A percentile compares a stretch with the other conserved stretches of the same genome.
phyloP scores from a whole-genome alignment of 2,329 filamentous ascomycete genomes.

The Pseudogymnoascus pannorum region DNA sequence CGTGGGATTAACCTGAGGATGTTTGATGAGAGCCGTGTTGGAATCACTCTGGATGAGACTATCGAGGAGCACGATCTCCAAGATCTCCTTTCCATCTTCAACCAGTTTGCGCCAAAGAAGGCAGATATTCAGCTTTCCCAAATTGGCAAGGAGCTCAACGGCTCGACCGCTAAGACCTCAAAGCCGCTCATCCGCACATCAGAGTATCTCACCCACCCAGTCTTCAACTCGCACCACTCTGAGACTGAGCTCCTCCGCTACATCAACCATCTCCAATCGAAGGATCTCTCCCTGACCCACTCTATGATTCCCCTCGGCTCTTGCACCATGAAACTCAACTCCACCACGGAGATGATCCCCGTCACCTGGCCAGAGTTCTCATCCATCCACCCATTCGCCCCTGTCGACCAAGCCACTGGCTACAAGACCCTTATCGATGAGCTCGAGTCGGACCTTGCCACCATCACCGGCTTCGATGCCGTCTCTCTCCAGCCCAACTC shows the following conservation, averaged over 20 bases:
- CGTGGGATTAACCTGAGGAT: constrained; percentile 55
- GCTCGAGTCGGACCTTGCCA: constrained; percentile 67
- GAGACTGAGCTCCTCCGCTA: constrained; percentile 93
- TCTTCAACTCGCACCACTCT: constrained; percentile 92
- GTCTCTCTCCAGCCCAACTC: constrained; percentile 92
- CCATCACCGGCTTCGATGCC: constrained; percentile 85
- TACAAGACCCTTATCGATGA: constrained; percentile 64
- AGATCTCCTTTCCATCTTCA: constrained; percentile 51
- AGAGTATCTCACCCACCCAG: constrained; percentile 74
- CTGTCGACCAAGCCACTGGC: constrained; percentile 54
- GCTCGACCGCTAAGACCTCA: constrained; percentile 40
- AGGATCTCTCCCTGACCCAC: constrained; percentile 87
- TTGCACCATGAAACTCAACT: constrained; percentile 98
- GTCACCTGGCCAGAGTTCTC: constrained; percentile 71
- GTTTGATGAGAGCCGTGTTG: constrained; percentile 52
- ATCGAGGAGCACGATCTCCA: constrained; percentile 48
- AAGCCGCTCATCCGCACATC: constrained; percentile 61
- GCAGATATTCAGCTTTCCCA: constrained; percentile 29
- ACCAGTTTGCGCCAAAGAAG: constrained; percentile 27
- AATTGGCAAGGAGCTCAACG: constrained; percentile 38
- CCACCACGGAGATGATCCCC: constrained; percentile 86
- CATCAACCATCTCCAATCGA: constrained; percentile 87
- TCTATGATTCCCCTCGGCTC: constrained; percentile 97
- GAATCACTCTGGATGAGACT: constrained; percentile 74
- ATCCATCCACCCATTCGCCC: constrained; percentile 74